Evolutionary conservation across 2,329 filamentous ascomycete species (phyloP), one percentile per base, ranked within the genome.

Genomic region (Fusarium euwallaceae): DNA sequence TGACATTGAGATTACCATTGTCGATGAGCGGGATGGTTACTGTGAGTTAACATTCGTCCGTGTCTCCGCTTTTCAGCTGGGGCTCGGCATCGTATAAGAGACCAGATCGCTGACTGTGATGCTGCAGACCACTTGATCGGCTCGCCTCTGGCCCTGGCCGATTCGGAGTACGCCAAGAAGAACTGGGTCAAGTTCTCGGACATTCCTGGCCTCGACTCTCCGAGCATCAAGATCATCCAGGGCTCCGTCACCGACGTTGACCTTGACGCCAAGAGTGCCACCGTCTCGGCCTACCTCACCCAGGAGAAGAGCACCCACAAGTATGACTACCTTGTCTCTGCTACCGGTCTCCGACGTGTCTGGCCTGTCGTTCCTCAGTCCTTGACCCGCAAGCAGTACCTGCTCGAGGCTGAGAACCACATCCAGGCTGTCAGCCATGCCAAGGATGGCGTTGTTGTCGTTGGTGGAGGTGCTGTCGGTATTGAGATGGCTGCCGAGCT

Each of bases 401-500:
- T 94, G 1, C 80, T 85, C 53, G 92, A 95, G 78, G 87, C 88
- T 1, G 86, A 86, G 58, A 84, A 86, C 11, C 92, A 94, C 72
- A 90, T 93, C 74, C 82, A 87, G 22, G 81, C 84, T 14, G 86
- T 91, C 2, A 81, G 85, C 41, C 84, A 84, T 34, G 89, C 90
- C 2, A 83, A 81, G 6, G 84, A 90, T 22, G 90, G 89, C 1
- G 89, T 95, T 1, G 88, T 94, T 0, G 87, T 96, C 24, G 91
- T 96, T n/a, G 93, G 94, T 20, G 94, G 94, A 73, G 84, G 93
- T 60, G 94, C 94, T 8, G 94, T 95, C 1, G 94, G 94, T 10
- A 91, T 95, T 64, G 94, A 96, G 81, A 95, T 96, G 88, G 93
- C 94, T 0, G 91, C 92, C 2, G 94, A 97, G 83, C 85, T 95